Conservation (phyloP, 2,329 filamentous ascomycete genomes). For the Cordyceps cateniannulata region DNA sequence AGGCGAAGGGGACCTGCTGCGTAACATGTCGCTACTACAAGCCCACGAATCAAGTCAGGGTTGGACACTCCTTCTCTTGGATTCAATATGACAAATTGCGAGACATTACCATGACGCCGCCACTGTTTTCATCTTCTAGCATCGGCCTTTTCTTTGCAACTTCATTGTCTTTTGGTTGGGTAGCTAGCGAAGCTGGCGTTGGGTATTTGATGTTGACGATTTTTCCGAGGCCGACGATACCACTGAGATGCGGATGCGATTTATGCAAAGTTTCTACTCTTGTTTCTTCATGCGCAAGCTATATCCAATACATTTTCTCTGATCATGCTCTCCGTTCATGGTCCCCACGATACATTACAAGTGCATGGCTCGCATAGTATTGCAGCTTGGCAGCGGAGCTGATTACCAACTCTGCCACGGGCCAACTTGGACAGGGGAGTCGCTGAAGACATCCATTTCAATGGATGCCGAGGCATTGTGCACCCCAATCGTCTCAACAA, state of each 20-base stretch:
- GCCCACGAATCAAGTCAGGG: not conserved
- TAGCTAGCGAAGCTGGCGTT: not conserved
- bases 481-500: conserved; percentile 72
- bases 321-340: not conserved
- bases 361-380: not conserved
- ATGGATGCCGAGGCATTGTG: conserved; percentile 37
- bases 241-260: not conserved
- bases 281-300: not conserved
- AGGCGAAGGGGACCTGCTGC: conserved; percentile 54
- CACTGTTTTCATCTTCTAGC: not conserved
- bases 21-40: conserved; percentile 12
- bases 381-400: not conserved
- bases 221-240: not conserved
- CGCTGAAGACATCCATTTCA: conserved; percentile 45
- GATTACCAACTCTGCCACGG: conserved; percentile 32
- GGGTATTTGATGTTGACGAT: not conserved
- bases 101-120: no score
- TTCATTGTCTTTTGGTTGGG: not conserved
- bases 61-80: not conserved
- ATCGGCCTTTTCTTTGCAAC: not conserved
- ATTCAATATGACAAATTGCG: no score
- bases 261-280: not conserved
- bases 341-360: not conserved
- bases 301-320: not conserved
- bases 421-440: conserved; percentile 37